Evolutionary conservation across 1,139 yeast species (phyloP).

Genomic region (Kodamaea ohmeri): DNA sequence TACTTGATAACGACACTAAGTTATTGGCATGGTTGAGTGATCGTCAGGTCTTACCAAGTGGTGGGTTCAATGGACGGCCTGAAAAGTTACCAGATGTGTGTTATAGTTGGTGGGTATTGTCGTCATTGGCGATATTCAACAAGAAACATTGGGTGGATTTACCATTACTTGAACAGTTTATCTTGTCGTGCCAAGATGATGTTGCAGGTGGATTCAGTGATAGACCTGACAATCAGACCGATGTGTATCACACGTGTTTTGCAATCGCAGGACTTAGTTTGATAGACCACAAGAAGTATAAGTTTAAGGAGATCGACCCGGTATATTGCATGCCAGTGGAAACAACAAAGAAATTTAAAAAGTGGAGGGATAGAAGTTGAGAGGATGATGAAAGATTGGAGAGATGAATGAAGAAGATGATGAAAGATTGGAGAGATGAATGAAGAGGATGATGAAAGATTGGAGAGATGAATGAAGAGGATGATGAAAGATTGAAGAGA

Average conservation of each 20-base stretch:
- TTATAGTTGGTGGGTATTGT: conserved; percentile 96
- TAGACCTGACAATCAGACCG: conserved; percentile 86
- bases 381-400: neutral
- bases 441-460: neutral
- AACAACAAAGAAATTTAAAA: conserved; percentile 45
- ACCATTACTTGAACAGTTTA: conserved; percentile 58
- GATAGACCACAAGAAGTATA: conserved; percentile 52
- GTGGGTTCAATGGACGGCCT: conserved; percentile 96
- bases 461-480: neutral
- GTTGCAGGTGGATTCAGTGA: conserved; percentile 89
- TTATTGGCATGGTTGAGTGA: conserved; percentile 86
- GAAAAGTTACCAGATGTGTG: conserved; percentile 96
- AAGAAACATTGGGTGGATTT: conserved; percentile 74
- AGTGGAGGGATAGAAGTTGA: conserved; percentile 29
- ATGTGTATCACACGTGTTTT: conserved; percentile 88
- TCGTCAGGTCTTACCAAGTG: conserved; percentile 74
- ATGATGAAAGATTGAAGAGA: neutral
- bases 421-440: neutral
- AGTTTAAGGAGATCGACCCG: conserved; percentile 68
- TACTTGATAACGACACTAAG: conserved; percentile 48
- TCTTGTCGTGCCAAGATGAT: conserved; percentile 73
- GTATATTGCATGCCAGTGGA: conserved; percentile 75
- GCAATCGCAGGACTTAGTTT: conserved; percentile 85
- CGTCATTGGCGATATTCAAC: conserved; percentile 68
- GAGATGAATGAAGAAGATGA: neutral